Evolutionary conservation across 805 yeast species (phyloP).

Genomic region (Brettanomyces naardenensis): DNA sequence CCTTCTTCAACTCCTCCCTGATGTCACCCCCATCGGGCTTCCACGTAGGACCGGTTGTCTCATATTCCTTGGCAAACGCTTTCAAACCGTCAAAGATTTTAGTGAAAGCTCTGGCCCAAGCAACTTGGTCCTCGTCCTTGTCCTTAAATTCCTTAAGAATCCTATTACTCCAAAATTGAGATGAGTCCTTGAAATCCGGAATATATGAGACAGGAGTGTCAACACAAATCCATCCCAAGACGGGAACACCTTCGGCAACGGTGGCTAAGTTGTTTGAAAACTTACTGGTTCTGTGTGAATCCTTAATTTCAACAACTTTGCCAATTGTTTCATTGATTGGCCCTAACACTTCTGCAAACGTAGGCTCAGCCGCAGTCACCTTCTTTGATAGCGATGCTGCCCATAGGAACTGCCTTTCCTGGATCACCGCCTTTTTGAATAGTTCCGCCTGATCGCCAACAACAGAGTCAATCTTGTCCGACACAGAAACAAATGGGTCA

Average conservation of each 20-base stretch:
- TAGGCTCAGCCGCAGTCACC: constrained; percentile 51
- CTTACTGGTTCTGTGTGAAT: constrained; percentile 61
- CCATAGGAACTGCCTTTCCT: constrained; percentile 50
- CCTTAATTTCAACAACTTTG: constrained; percentile 58
- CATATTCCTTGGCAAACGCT: constrained; percentile 67
- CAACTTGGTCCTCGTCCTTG: constrained; percentile 55
- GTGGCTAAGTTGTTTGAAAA: constrained; percentile 69
- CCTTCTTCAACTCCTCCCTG: constrained; percentile 33
- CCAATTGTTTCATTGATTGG: constrained; percentile 63
- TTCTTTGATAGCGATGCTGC: constrained; percentile 55
- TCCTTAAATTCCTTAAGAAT: constrained; percentile 80
- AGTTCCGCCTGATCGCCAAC: constrained; percentile 48
- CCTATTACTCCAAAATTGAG: constrained; percentile 91
- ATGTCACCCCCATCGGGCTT: constrained; percentile 52
- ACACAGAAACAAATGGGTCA: constrained; percentile 49
- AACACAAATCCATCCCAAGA: constrained; percentile 82
- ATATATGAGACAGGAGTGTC: constrained; percentile 69
- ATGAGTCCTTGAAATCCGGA: constrained; percentile 80
- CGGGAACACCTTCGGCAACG: constrained; percentile 83
- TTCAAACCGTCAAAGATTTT: constrained; percentile 62
- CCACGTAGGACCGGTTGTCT: constrained; percentile 84
- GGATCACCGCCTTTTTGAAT: constrained; percentile 46
- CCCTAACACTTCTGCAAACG: constrained; percentile 44
- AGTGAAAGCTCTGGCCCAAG: constrained; percentile 72
- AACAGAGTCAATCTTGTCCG: constrained; percentile 46